Evolutionary conservation across 2,329 filamentous ascomycete genomes (phyloP), one percentile per base, ranked within the genome.

Genomic region (Leptographium wingfieldii): DNA sequence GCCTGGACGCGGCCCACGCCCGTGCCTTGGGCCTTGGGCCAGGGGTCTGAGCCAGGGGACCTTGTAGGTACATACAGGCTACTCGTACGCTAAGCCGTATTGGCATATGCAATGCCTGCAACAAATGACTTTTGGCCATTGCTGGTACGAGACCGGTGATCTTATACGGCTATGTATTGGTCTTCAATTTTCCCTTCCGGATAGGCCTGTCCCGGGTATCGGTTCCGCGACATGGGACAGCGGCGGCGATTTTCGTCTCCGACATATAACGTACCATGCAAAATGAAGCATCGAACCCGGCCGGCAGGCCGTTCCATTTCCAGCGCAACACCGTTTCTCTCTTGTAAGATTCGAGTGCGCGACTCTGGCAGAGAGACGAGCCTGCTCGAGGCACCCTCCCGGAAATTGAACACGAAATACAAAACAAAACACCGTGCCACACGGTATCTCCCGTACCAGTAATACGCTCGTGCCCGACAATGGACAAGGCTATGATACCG

Each of bases 171-270:
- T 16, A 3, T 16, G 38, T 2, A 16, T 48, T 9, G 43, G 43
- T 4, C 46, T 51, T 51, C 48, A 14, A 14, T 25, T 11, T 51
- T 25, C 48, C 22, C 48, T 6, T 51, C 3, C 16, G 19, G 48
- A 22, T 3, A 60, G 59, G 60, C 62, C 59, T 63, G 62, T 49
- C 59, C 62, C 62, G 62, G 62, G 62, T 59, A 53, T 57, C 58
- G 48, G 48, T 63, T 63, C 62, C 62, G 62, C 54, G 59, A 61
- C 52, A 62, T 60, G 60, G 60, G 54, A 46, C 57, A 56, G 53
- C 16, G 46, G 22, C 12, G 22, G 22, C 25, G 22, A 27, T 27
- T 27, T 51, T 25, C 48, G 11, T 51, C 48, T 16, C 48, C 48
- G 48, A 51, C n/a, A 51, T n/a, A n/a, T 25, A 48, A 53, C 27